phyloP scores from a whole-genome alignment of 495 filamentous ascomycete species.

The Saxophila tyrrhenica region DNA sequence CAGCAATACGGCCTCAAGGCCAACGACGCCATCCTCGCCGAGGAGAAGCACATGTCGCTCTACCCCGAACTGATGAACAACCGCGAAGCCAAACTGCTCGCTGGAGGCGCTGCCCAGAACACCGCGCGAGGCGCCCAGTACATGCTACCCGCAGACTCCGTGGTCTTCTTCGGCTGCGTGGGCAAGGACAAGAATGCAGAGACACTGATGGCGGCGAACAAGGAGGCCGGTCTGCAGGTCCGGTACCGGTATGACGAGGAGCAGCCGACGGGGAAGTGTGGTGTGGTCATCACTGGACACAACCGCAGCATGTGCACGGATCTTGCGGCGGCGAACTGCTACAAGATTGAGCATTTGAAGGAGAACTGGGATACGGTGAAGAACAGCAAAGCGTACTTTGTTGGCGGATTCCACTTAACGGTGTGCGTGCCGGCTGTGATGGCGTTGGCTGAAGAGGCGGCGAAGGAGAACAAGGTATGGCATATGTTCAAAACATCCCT shows the following conservation, averaged over 20 bases:
- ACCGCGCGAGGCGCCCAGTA: conserved; percentile 93
- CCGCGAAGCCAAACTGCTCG: conserved; percentile 83
- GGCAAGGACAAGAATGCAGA: conserved; percentile 86
- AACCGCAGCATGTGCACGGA: conserved; percentile 91
- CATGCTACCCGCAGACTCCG: conserved; percentile 73
- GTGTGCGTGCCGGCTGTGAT: conserved; percentile 84
- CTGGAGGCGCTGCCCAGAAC: conserved; percentile 96
- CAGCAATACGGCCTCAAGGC: conserved; percentile 85
- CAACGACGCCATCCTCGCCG: conserved; percentile 95
- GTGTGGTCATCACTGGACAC: conserved; percentile 91
- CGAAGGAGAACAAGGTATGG: conserved; percentile 65
- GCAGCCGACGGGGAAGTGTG: conserved; percentile 81
- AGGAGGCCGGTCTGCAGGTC: conserved; percentile 72
- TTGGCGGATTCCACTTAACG: conserved; percentile 82
- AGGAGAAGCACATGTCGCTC: conserved; percentile 74
- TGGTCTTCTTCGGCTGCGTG: conserved; percentile 86
- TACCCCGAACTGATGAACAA: conserved; percentile 86
- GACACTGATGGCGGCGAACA: conserved; percentile 65
- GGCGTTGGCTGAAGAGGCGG: conserved; percentile 82
- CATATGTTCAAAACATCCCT: neutral
- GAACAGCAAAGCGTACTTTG: conserved; percentile 76
- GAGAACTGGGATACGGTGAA: conserved; percentile 85
- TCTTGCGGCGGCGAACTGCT: conserved; percentile 90
- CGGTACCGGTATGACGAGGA: conserved; percentile 84
- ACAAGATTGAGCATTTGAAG: conserved; percentile 90